Evolutionary conservation across 2,329 filamentous ascomycete species (phyloP).

Genomic region (Fusarium chuoi): DNA sequence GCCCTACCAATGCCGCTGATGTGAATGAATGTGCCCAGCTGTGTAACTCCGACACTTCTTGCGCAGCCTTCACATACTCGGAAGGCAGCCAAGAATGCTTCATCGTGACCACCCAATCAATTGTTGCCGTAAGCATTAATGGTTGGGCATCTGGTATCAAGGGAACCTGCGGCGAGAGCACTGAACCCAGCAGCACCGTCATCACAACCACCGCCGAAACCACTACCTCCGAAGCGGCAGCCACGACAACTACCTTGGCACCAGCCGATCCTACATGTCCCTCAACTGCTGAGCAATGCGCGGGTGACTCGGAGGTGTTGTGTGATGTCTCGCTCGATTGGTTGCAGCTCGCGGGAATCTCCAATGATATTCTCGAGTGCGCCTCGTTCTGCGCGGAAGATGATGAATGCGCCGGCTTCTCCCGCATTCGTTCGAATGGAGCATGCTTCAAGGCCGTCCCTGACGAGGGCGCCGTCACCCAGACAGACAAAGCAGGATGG

Average conservation of each 20-base stretch:
- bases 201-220: neutral
- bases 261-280: rapidly evolving
- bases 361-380: neutral
- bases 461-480: too few species aligned
- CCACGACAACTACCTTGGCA: neutral
- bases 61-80: neutral
- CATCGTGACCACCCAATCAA: neutral
- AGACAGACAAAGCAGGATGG: neutral
- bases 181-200: neutral
- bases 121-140: too few species aligned
- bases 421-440: neutral
- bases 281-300: neutral
- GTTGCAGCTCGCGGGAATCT: rapidly evolving
- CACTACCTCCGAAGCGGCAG: neutral
- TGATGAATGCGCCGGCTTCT: neutral
- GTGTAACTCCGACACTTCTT: neutral
- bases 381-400: neutral
- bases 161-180: rapidly evolving
- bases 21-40: neutral
- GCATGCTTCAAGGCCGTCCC: neutral
- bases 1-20: rapidly evolving
- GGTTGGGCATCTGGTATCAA: neutral
- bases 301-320: rapidly evolving
- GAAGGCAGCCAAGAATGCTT: rapidly evolving
- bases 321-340: neutral